Evolutionary conservation across 179 eudicot species (phyloP).

Genomic region (Vitellaria paradoxa): DNA sequence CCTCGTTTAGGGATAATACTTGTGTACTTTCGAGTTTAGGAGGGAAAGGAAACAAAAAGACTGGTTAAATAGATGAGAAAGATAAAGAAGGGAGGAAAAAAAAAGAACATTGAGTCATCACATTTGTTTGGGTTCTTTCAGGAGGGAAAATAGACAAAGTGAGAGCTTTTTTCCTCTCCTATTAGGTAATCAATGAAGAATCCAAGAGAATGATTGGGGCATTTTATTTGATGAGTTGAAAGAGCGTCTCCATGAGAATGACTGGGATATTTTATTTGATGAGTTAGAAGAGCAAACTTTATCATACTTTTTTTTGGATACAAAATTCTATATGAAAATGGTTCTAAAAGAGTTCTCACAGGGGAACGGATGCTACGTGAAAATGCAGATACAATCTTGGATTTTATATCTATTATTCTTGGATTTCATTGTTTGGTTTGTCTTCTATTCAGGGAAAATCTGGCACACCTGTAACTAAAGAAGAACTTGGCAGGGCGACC

Average conservation of each 20-base stretch:
- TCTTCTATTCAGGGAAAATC: constrained; percentile 44
- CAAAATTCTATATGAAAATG: no score
- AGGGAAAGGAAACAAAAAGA: background rate
- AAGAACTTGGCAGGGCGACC: constrained; percentile 90
- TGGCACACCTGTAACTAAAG: constrained; percentile 65
- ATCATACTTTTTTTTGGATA: no score
- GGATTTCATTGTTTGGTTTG: background rate
- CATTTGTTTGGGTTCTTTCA: background rate
- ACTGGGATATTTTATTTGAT: no score
- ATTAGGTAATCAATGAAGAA: background rate
- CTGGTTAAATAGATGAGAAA: background rate
- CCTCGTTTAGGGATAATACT: background rate
- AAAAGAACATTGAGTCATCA: background rate
- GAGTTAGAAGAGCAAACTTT: no score
- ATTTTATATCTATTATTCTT: no score
- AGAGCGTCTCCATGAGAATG: no score
- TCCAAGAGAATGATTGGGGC: background rate
- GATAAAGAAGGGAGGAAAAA: background rate
- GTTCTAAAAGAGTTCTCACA: no score
- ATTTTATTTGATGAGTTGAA: no score
- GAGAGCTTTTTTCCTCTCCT: background rate
- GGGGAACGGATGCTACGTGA: no score
- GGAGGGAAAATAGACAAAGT: background rate
- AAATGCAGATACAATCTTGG: no score
- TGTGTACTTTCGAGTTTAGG: background rate